Percentiles rank a stretch among this genome's conserved stretches.
Evolutionary conservation across 2,329 filamentous ascomycete species (phyloP).

Genomic region (Colletotrichum sp.): DNA sequence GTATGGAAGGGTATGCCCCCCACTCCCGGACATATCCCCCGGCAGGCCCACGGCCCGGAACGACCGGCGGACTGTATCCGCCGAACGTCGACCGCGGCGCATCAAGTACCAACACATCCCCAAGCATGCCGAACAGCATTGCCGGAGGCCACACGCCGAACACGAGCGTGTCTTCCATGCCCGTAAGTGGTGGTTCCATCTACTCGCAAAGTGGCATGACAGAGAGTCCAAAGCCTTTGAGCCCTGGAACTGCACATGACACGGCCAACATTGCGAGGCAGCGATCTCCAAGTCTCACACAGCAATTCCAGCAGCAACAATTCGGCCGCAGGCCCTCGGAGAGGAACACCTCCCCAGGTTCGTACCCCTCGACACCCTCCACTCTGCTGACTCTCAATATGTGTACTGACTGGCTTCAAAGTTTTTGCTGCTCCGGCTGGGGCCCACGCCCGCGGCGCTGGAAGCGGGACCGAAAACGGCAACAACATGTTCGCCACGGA

Average conservation of each 20-base stretch:
- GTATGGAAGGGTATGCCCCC: conserved; percentile 56
- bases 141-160: conserved; percentile 50
- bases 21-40: conserved; percentile 84
- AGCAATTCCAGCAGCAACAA: conserved; percentile 70
- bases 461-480: conserved; percentile 63
- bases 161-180: conserved; percentile 54
- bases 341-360: conserved; percentile 53
- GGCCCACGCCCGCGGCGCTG: conserved; percentile 41
- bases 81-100: conserved; percentile 64
- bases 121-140: conserved; percentile 50
- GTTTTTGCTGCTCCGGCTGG: conserved; percentile 17
- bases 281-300: conserved; percentile 69
- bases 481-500: conserved; percentile 72
- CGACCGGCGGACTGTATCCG: conserved; percentile 63
- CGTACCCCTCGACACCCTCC: background rate
- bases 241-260: conserved; percentile 64
- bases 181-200: conserved; percentile 57
- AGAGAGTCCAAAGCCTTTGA: conserved; percentile 86
- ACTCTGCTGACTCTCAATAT: background rate
- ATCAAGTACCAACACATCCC: conserved; percentile 60
- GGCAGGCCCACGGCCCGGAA: conserved; percentile 57
- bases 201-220: conserved; percentile 79
- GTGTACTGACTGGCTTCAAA: background rate
- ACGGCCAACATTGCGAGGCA: conserved; percentile 57
- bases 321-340: conserved; percentile 63